Conservation (phyloP, 1,139 yeast genomes). For the Pneumocystis carinii region DNA sequence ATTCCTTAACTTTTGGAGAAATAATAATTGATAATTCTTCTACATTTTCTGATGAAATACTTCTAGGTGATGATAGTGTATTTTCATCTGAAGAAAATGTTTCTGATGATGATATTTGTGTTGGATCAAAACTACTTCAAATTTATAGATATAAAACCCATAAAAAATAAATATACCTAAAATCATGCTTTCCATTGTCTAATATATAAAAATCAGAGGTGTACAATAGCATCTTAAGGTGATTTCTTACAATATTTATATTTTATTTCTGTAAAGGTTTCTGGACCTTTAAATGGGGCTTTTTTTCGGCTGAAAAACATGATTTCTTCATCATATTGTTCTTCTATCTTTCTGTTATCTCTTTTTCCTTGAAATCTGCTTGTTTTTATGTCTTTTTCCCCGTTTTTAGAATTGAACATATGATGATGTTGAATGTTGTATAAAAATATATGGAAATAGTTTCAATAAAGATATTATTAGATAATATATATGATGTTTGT, state of each 20-base stretch:
- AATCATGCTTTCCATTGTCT: not conserved
- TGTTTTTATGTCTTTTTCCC: not conserved
- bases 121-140: not conserved
- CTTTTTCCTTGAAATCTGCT: not conserved
- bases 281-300: not conserved
- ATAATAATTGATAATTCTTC: not conserved
- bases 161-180: not conserved
- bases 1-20: not conserved
- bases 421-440: not conserved
- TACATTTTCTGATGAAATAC: not conserved
- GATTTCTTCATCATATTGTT: not conserved
- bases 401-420: not conserved
- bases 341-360: not conserved
- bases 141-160: not conserved
- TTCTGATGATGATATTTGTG: not conserved
- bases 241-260: not conserved
- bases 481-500: not conserved
- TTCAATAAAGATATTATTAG: not conserved
- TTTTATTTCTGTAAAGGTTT: not conserved
- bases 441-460: not conserved
- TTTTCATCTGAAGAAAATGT: not conserved
- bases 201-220: not conserved
- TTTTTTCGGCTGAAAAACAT: not conserved
- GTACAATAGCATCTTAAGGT: not conserved
- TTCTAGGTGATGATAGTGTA: not conserved